Base-by-base conservation (phyloP, 306 rosid genomes). In the Sindora glabra region DNA sequence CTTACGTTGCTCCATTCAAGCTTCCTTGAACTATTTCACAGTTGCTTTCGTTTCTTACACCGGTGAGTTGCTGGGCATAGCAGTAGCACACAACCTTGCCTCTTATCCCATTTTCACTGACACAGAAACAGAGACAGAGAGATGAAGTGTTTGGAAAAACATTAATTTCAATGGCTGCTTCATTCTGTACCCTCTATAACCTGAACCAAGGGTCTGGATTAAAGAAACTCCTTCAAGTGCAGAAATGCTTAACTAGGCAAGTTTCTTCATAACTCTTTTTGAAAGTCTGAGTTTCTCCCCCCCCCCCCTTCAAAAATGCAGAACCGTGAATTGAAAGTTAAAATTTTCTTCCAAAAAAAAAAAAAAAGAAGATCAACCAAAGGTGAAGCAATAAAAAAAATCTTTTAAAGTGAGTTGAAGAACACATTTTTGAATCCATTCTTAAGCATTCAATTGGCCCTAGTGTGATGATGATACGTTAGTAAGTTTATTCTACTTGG, bases 131-230 rank as follows among this genome's bases (percentile, higher is more conserved):
- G 52, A 41, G 40, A 3, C 1, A 27, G 14, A 26, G 45, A 39
- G 37, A 45, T 37, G 64, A 67, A 27, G 62, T 63, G 47, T 27
- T 56, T 51, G 56, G 19, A 24, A 15, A 14, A 11, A 24, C 52
- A 59, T 5, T 44, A 38, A 38, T 47, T 10, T 41, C 11, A 47
- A 86, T 86, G 94, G 81, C 85, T 24, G 61, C 65, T 33, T 30
- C 74, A 5, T 70, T 64, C 48, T 82, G 81, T 26, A 73, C 48
- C 77, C 60, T 64, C 48, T 82, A 79, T 26, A 73, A 53, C 77
- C 60, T 77, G 56, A 64, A 50, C 25, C 59, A 47, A 7, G 57
- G 50, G 21, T 64, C 63, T 74, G 61, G 58, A 40, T 63, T 49
- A 62, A 40, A 60, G 29, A 69, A 33, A 50, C 74, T 77, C 15